Base-by-base conservation (phyloP, 208 protist genomes). In the Leishmania lainsoni region DNA sequence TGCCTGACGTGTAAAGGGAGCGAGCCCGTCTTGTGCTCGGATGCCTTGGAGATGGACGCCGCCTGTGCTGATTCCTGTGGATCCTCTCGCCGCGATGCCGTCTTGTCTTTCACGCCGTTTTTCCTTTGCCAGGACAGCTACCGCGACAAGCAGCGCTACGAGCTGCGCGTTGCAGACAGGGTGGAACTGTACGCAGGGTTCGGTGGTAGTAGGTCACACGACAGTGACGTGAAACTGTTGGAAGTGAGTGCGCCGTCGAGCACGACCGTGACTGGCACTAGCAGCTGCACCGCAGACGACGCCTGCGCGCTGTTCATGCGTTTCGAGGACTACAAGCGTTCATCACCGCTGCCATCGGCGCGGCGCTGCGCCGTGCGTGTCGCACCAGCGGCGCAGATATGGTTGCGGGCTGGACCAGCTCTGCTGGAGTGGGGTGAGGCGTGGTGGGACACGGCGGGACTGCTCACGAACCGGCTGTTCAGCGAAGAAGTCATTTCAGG, bases 401-500 rank as follows among this genome's bases (percentile, higher is more conserved):
- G 61, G 39, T 12, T 86, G 20, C 75, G 52, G 22, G 73, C 69
- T 1, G 71, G 82, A 0, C 74, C 78, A 6, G 61, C 74, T 32
- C 61, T 86, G 63, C 63, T 86, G 49, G 63, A 75, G 29, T 86
- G 78, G 66, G 77, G 65, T 6, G 82, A 86, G 45, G 78, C 82
- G 20, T 82, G 72, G 77, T 86, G 82, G 82, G 82, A 86, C 68
- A 79, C 72, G 51, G 48, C 76, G 10, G 78, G 78, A 1, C 56
- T 86, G 54, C 29, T 81, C 71, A 80, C 82, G 49, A 82, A 86
- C 45, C 78, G 66, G 3, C 82, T 86, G n/a, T 86, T 82, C 39
- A 56, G 63, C 6, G 78, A 76, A 59, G 74, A 81, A 52, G 66
- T 86, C 6, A 74, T 82, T n/a, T 52, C 10, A 0, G 82, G 82